Evolutionary conservation across 2,329 filamentous ascomycete genomes (phyloP).

Genomic region (Chrysoporthe puriensis): DNA sequence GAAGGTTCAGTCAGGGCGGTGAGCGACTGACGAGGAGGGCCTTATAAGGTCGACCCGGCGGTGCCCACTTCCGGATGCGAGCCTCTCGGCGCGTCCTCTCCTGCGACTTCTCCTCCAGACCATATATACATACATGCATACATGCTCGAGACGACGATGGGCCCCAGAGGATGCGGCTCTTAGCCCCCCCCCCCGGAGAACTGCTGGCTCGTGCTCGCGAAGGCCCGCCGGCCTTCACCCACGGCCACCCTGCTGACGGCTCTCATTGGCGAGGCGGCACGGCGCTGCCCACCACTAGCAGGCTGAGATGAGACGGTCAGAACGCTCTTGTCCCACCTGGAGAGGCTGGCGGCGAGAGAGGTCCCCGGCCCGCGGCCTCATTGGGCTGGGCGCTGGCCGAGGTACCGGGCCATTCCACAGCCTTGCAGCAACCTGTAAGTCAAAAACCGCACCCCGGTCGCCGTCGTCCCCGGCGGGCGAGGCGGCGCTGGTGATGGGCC

Average conservation of each 20-base stretch:
- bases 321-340: conserved; percentile 16
- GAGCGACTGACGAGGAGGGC: conserved; percentile 13
- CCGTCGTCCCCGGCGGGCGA: neutral
- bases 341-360: conserved; percentile 8
- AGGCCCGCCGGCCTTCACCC: neutral
- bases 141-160: neutral
- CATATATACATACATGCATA: neutral
- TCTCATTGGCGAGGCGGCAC: conserved; percentile 26
- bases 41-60: conserved; percentile 24
- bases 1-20: conserved; percentile 21
- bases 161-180: conserved; percentile 26
- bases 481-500: neutral
- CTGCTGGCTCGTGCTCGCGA: conserved; percentile 29
- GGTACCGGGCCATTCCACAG: conserved; percentile 6
- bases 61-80: conserved; percentile 17
- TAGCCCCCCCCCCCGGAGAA: conserved; percentile 16
- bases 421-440: conserved; percentile 26
- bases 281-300: conserved; percentile 24
- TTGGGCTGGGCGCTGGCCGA: conserved; percentile 17
- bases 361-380: conserved; percentile 6
- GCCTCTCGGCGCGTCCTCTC: neutral
- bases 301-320: conserved; percentile 13
- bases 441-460: conserved; percentile 18
- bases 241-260: conserved; percentile 14
- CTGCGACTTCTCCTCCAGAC: neutral